Conservation (phyloP, 305 asterid species). For the Fraxinus xanthoxyloides region DNA sequence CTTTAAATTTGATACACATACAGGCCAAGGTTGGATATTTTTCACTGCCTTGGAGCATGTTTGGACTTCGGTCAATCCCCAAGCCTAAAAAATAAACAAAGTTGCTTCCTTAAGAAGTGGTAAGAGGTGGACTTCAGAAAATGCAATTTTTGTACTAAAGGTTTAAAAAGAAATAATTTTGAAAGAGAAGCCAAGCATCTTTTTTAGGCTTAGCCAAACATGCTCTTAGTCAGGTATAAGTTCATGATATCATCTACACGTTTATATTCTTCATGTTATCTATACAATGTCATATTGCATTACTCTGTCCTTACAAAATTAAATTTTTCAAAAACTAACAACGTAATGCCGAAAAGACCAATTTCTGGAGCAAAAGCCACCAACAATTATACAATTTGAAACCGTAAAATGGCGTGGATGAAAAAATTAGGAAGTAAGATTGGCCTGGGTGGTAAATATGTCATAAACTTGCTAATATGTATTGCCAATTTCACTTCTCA, state of each 20-base stretch:
- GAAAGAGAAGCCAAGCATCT: background rate
- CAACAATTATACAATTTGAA: background rate
- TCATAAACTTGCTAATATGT: background rate
- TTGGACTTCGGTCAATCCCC: background rate
- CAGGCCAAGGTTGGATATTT: background rate
- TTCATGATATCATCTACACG: background rate
- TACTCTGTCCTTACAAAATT: background rate
- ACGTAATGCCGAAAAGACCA: too few relatives aligned
- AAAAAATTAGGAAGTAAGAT: background rate
- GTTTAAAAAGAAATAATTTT: background rate
- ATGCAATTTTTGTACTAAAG: background rate
- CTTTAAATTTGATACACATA: background rate
- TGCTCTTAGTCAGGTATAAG: background rate
- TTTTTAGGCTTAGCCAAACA: background rate
- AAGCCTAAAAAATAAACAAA: background rate
- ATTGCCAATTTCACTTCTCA: background rate
- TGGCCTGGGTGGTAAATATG: background rate
- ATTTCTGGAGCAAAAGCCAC: background rate
- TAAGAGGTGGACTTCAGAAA: background rate
- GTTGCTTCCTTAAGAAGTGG: background rate
- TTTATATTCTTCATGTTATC: background rate
- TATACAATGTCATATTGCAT: background rate
- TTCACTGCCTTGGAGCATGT: background rate
- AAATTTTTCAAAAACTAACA: background rate
- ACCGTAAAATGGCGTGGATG: background rate